phyloP scores from a whole-genome alignment of 225 moss, liverwort and hornwort species.

The Lunularia cruciata region DNA sequence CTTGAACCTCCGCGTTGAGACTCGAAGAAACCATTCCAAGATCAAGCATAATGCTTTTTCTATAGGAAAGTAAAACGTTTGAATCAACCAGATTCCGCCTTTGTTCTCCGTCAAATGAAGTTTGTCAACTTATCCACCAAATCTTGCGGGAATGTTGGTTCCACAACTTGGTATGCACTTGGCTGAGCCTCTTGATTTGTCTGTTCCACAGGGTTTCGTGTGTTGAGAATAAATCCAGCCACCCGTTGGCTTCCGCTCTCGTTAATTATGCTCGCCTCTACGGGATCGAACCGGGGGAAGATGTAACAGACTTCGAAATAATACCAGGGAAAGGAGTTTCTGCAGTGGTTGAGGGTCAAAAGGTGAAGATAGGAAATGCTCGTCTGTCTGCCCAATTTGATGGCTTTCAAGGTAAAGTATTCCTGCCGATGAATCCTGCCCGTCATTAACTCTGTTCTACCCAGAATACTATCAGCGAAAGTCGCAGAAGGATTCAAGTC shows the following conservation, averaged over 20 bases:
- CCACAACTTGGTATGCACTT: too few species aligned
- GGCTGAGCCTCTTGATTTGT: too few species aligned
- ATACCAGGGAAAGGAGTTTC: slow-evolving; percentile 88
- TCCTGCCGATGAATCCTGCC: not conserved
- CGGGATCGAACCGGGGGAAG: slow-evolving; percentile 69
- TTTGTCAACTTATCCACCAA: too few species aligned
- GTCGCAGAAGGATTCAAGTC: too few species aligned
- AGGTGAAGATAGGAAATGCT: slow-evolving; percentile 82
- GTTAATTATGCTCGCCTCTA: slow-evolving; percentile 69
- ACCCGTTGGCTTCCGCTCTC: slow-evolving; percentile 86
- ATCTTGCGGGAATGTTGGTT: too few species aligned
- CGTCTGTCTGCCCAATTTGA: slow-evolving; percentile 67
- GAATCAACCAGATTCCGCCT: too few species aligned
- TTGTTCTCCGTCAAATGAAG: too few species aligned
- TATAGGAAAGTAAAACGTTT: too few species aligned
- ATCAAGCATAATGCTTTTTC: too few species aligned
- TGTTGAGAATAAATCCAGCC: slow-evolving; percentile 85
- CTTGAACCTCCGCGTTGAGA: too few species aligned
- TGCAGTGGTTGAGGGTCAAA: slow-evolving; percentile 71
- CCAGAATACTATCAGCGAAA: too few species aligned
- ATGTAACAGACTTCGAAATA: slow-evolving; percentile 72
- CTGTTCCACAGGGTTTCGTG: slow-evolving; percentile 88
- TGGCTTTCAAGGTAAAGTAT: slow-evolving; percentile 62
- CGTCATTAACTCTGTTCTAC: not conserved
- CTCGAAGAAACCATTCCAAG: too few species aligned